Percentiles rank a stretch among this genome's conserved stretches.
These are phyloP conservation scores for Chrysanthemum makinoi DNA, from an alignment of 129 eudicot species.

Conservation along the genomic window DNA sequence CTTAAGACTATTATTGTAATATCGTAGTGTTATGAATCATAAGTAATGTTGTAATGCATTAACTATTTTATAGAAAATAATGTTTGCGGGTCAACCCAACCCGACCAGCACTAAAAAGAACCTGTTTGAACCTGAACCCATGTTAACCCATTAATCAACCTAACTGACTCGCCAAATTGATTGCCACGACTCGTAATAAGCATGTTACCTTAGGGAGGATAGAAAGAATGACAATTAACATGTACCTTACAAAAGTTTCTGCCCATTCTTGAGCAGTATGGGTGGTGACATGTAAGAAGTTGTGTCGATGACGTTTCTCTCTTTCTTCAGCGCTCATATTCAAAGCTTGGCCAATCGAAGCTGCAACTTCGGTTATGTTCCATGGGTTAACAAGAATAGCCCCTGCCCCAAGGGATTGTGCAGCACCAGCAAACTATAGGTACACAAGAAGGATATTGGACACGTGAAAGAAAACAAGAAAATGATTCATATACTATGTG, in stretches of 20 bases:
- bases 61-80: too few relatives aligned
- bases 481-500: background rate
- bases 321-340: slow-evolving; percentile 89
- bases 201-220: background rate
- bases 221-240: background rate
- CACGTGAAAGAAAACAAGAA: too few relatives aligned
- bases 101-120: background rate
- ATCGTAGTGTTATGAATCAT: too few relatives aligned
- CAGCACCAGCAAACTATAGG: slow-evolving; percentile 98
- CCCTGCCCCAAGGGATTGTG: slow-evolving; percentile 98
- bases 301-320: slow-evolving; percentile 84
- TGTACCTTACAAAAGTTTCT: slow-evolving; percentile 87
- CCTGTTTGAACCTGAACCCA: background rate
- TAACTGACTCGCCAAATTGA: background rate
- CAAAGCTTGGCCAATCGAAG: slow-evolving; percentile 86
- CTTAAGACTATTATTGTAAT: background rate
- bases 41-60: too few relatives aligned
- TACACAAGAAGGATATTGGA: slow-evolving; percentile 11
- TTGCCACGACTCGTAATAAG: background rate
- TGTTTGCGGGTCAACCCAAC: background rate
- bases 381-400: slow-evolving; percentile 95
- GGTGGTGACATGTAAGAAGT: slow-evolving; percentile 77
- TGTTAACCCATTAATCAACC: slow-evolving; percentile 7
- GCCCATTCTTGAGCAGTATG: slow-evolving; percentile 99
- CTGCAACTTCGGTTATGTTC: slow-evolving; percentile 93